Evolutionary conservation across 352 stramenopile genomes (phyloP).

Genomic region (Pythium inflatum): DNA sequence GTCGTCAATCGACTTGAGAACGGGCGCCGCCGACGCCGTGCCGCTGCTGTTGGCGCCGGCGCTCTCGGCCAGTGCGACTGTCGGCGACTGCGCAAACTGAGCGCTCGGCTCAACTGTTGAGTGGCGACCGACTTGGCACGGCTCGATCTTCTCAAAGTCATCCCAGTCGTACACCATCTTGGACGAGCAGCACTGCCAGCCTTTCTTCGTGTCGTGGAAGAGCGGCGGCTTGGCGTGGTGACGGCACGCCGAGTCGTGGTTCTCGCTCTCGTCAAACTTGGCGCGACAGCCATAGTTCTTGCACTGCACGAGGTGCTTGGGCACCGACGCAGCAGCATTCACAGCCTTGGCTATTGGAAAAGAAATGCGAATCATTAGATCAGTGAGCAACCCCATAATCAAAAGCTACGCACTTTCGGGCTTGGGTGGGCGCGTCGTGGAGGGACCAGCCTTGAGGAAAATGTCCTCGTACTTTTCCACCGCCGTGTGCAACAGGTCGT

Average conservation of each 20-base stretch:
- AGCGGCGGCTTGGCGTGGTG: constrained; percentile 81
- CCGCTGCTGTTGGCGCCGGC: constrained; percentile 22
- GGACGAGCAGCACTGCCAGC: constrained; percentile 88
- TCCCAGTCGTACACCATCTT: constrained; percentile 96
- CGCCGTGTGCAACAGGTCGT: constrained; percentile 78
- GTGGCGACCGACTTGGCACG: constrained; percentile 72
- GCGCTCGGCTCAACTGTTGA: constrained; percentile 68
- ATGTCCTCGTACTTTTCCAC: constrained; percentile 89
- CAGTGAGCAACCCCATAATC: no score
- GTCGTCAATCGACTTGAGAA: constrained; percentile 92
- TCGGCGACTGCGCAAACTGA: constrained; percentile 82
- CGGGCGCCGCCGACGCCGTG: constrained; percentile 33
- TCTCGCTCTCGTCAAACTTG: constrained; percentile 82
- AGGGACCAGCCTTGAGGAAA: constrained; percentile 69
- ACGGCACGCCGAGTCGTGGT: constrained; percentile 72
- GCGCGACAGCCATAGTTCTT: constrained; percentile 87
- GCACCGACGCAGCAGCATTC: constrained; percentile 16
- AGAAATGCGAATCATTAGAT: no score
- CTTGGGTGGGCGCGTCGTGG: constrained; percentile 19
- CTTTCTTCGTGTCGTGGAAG: constrained; percentile 92
- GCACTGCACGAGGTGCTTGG: constrained; percentile 71
- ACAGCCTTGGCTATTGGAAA: neutral
- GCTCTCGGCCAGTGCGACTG: constrained; percentile 65
- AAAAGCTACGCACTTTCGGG: constrained; percentile 5
- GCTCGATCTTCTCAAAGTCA: constrained; percentile 91